phyloP scores from a whole-genome alignment of 2,329 filamentous ascomycete species.

The Aspergillus ibericus region DNA sequence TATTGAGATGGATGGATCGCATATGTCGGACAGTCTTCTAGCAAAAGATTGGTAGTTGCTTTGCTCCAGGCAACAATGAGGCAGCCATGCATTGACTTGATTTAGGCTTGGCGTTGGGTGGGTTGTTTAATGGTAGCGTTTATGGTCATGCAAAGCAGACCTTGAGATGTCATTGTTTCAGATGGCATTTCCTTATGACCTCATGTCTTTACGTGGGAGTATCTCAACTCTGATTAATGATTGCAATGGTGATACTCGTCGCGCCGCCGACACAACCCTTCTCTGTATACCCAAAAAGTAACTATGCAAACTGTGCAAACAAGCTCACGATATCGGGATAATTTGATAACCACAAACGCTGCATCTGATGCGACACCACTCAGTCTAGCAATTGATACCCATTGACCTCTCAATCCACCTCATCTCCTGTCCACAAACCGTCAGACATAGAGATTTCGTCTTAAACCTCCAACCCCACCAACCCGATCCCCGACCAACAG shows the following conservation, averaged over 20 bases:
- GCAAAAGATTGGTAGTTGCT: slow-evolving; percentile 21
- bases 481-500: background rate
- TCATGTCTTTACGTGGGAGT: background rate
- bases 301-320: slow-evolving; percentile 21
- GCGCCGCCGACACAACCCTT: no score
- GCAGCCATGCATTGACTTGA: background rate
- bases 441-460: background rate
- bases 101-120: background rate
- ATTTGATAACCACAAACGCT: background rate
- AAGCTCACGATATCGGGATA: slow-evolving; percentile 7
- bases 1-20: slow-evolving; percentile 26
- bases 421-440: background rate
- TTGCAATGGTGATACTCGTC: no score
- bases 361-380: background rate
- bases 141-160: background rate
- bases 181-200: background rate
- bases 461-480: background rate
- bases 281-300: background rate
- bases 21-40: slow-evolving; percentile 21
- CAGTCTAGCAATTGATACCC: background rate
- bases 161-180: background rate
- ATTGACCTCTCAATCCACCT: background rate
- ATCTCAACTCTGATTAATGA: background rate
- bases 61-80: background rate
- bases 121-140: background rate